phyloP scores from a whole-genome alignment of 306 rosid species.

The Quercus cerris region DNA sequence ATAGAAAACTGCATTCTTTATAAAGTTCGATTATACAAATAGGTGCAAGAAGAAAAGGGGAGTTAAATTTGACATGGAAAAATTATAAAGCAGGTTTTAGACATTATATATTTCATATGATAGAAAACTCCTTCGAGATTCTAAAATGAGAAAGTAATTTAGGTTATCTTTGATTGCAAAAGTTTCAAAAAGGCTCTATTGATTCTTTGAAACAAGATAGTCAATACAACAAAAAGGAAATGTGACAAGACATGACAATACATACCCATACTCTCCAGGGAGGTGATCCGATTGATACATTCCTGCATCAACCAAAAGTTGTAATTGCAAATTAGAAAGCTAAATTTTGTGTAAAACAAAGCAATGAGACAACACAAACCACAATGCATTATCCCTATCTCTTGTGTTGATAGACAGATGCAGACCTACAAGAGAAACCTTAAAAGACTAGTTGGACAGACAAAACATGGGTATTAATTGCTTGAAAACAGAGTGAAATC shows the following conservation, averaged over 20 bases:
- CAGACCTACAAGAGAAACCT: not conserved
- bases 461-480: not conserved
- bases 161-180: not conserved
- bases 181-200: not conserved
- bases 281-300: slow-evolving; percentile 85
- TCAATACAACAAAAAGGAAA: slow-evolving; percentile 3
- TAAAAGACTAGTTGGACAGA: not conserved
- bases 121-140: not conserved
- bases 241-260: slow-evolving; percentile 15
- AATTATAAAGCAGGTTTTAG: not conserved
- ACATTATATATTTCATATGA: not conserved
- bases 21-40: not conserved
- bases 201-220: not conserved
- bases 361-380: slow-evolving; percentile 4
- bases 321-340: slow-evolving; percentile 20
- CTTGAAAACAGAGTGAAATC: too few relatives aligned
- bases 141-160: not conserved
- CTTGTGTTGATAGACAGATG: slow-evolving; percentile 6
- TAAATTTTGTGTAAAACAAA: not conserved
- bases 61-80: not conserved
- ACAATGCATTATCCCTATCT: slow-evolving; percentile 1
- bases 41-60: not conserved
- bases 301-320: slow-evolving; percentile 53
- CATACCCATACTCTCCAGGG: slow-evolving; percentile 83
- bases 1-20: not conserved